Percentiles rank a stretch among this genome's conserved stretches.
These are phyloP conservation scores for Amaranthus hypochondriacus DNA, from an alignment of 148 eudicot species.

Conservation along the genomic window DNA sequence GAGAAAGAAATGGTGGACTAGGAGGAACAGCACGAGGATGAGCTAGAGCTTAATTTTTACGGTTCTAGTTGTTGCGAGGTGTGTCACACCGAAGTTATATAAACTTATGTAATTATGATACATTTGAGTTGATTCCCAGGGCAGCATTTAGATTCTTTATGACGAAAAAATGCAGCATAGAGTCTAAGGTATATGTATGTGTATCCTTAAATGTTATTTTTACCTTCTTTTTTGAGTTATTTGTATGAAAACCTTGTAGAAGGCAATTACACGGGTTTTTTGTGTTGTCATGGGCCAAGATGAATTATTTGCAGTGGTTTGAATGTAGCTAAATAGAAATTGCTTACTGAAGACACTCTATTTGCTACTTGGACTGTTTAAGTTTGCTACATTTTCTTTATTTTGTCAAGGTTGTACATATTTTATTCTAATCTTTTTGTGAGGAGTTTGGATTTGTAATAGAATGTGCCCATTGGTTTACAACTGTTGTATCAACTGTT, in stretches of 20 bases:
- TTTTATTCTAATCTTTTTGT: too few species aligned
- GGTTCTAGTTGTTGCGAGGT: neutral
- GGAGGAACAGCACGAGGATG: conserved; percentile 70
- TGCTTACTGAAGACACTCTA: too few species aligned
- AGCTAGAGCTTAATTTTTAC: conserved; percentile 20
- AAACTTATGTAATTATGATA: conserved; percentile 19
- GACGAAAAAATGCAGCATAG: neutral
- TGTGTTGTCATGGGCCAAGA: conserved; percentile 3
- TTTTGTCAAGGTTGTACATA: neutral
- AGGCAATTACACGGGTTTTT: conserved; percentile 4
- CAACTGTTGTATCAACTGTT: too few species aligned
- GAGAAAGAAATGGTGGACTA: conserved; percentile 90
- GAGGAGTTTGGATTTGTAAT: too few species aligned
- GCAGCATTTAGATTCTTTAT: neutral
- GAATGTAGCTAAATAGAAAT: neutral
- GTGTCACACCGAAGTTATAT: neutral
- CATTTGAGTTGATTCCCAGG: neutral
- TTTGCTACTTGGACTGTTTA: neutral
- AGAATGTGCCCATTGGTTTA: too few species aligned
- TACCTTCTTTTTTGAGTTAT: neutral
- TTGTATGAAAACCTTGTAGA: neutral
- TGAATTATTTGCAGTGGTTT: neutral
- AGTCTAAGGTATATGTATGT: conserved; percentile 2
- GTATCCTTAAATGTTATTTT: neutral
- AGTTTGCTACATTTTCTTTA: too few species aligned